Conservation (phyloP, 306 rosid species). For the Castanea mollissima region DNA sequence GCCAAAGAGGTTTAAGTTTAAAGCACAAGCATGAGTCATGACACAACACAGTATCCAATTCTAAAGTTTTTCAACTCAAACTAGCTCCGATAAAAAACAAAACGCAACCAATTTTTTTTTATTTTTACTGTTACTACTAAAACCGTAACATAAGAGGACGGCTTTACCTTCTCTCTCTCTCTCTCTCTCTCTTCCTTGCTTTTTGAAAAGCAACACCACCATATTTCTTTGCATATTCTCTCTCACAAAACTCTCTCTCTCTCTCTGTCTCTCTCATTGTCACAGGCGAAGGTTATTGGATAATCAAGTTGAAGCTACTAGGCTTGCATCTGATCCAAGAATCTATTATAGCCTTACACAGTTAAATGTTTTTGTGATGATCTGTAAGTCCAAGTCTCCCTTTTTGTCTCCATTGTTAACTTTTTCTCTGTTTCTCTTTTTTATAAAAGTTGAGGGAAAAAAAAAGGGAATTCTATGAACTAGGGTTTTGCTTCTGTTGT, state of each 20-base stretch:
- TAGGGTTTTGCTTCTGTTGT: slow-evolving; percentile 47
- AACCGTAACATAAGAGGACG: slow-evolving; percentile 11
- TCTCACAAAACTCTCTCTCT: slow-evolving; percentile 1
- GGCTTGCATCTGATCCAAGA: slow-evolving; percentile 52
- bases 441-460: neutral
- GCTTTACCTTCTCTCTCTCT: slow-evolving; percentile 7
- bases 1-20: slow-evolving; percentile 44
- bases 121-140: neutral
- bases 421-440: slow-evolving; percentile 17
- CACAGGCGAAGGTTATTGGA: slow-evolving; percentile 24
- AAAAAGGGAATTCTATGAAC: neutral
- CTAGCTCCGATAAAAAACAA: neutral
- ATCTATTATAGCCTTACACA: slow-evolving; percentile 26
- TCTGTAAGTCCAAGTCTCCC: slow-evolving; percentile 56
- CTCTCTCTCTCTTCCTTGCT: slow-evolving; percentile 23
- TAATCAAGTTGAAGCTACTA: slow-evolving; percentile 22
- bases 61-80: neutral
- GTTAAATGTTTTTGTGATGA: slow-evolving; percentile 27
- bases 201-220: slow-evolving; percentile 46
- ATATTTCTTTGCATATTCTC: slow-evolving; percentile 30
- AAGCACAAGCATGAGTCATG: slow-evolving; percentile 33
- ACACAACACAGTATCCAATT: slow-evolving; percentile 11
- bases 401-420: slow-evolving; percentile 27
- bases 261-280: slow-evolving; percentile 14
- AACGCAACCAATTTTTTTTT: too few species aligned